Conservation (phyloP, 768 basidiomycete genomes). For the Podaxis carcinomalis region DNA sequence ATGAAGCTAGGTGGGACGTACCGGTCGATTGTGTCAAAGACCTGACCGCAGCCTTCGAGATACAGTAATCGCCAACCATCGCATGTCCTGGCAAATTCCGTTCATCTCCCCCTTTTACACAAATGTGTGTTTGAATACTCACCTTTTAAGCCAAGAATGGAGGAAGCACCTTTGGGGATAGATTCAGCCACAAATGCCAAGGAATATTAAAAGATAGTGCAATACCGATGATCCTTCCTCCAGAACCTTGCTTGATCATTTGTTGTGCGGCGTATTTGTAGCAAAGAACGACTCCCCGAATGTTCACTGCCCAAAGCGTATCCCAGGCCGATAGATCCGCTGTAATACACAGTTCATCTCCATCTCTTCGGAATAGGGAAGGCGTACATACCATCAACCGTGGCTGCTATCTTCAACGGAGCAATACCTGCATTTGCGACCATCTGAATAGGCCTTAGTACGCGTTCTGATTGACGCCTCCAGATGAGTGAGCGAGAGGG, state of each 20-base stretch:
- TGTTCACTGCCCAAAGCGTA: conserved; percentile 42
- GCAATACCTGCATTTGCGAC: conserved; percentile 9
- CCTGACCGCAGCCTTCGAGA: conserved; percentile 36
- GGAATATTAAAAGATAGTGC: neutral
- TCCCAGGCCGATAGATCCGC: conserved; percentile 37
- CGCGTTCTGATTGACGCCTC: no score
- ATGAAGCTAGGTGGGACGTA: conserved; percentile 11
- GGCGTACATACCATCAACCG: neutral
- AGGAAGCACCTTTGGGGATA: conserved; percentile 19
- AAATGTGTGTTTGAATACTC: neutral
- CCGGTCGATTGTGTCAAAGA: conserved; percentile 35
- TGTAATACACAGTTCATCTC: conserved; percentile 6
- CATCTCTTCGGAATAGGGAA: no score
- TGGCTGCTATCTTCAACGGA: neutral
- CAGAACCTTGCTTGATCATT: conserved; percentile 51
- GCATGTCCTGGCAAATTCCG: neutral
- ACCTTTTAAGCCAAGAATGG: conserved; percentile 27
- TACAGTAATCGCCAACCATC: conserved; percentile 22
- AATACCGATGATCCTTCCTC: conserved; percentile 49
- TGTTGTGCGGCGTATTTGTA: conserved; percentile 60
- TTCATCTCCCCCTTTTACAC: neutral
- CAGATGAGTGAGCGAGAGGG: neutral
- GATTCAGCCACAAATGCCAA: neutral
- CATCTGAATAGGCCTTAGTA: conserved; percentile 1
- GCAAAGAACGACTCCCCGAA: conserved; percentile 54